Evolutionary conservation across 768 basidiomycete species (phyloP).

Genomic region (Hirschioporus abietinus): DNA sequence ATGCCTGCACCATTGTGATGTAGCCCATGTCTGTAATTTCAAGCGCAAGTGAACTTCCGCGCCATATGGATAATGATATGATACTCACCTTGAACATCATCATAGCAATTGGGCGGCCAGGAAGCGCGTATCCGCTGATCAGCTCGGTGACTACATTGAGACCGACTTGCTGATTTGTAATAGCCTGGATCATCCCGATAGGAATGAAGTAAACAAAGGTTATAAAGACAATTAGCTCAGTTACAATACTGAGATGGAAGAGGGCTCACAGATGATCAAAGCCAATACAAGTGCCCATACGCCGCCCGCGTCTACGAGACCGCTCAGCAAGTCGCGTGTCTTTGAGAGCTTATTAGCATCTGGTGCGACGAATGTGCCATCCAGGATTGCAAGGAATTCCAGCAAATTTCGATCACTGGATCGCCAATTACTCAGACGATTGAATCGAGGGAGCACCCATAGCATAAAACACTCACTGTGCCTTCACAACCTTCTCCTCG

Average conservation of each 20-base stretch:
- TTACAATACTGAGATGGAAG: slow-evolving; percentile 8
- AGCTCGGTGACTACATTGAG: slow-evolving; percentile 28
- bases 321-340: slow-evolving; percentile 46
- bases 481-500: slow-evolving; percentile 50
- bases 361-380: slow-evolving; percentile 65
- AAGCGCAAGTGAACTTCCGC: slow-evolving; percentile 16
- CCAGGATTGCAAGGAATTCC: slow-evolving; percentile 70
- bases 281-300: slow-evolving; percentile 25
- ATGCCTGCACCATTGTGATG: slow-evolving; percentile 15
- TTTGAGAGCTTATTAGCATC: no score
- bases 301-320: slow-evolving; percentile 64
- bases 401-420: slow-evolving; percentile 82
- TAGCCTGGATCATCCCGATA: no score
- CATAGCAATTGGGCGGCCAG: slow-evolving; percentile 26
- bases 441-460: no score
- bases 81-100: slow-evolving; percentile 21
- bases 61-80: not conserved
- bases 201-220: no score
- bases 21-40: slow-evolving; percentile 16
- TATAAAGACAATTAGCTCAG: slow-evolving; percentile 7
- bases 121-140: slow-evolving; percentile 37
- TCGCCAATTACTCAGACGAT: slow-evolving; percentile 20
- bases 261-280: slow-evolving; percentile 11
- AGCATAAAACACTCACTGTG: slow-evolving; percentile 47
- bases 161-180: no score